phyloP scores from a whole-genome alignment of 1,139 yeast species.

The Saccharomyces hybrid region DNA sequence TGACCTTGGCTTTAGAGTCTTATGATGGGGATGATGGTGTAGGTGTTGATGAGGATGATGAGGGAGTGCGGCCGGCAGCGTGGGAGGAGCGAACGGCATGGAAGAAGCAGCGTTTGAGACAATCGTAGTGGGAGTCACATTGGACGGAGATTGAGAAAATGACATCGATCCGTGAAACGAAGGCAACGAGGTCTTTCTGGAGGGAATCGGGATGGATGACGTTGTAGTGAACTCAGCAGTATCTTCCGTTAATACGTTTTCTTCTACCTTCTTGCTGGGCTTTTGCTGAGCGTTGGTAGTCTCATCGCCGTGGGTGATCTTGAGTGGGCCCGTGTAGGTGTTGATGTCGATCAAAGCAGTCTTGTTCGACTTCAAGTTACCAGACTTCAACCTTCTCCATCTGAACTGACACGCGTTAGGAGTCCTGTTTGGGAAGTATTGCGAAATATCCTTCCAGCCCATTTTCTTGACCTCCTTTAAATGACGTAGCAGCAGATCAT shows the following conservation, averaged over 20 bases:
- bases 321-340: conserved; percentile 14
- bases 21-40: conserved; percentile 6
- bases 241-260: background rate
- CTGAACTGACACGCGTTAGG: conserved; percentile 76
- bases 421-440: conserved; percentile 59
- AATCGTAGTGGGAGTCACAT: background rate
- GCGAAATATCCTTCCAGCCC: conserved; percentile 73
- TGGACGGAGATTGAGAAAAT: background rate
- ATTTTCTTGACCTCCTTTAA: conserved; percentile 62
- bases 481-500: conserved; percentile 59
- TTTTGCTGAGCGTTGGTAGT: background rate
- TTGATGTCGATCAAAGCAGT: conserved; percentile 30
- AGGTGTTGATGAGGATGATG: background rate
- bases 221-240: background rate
- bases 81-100: background rate
- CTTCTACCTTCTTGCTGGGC: background rate
- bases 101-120: background rate
- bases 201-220: background rate
- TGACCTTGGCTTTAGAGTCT: conserved; percentile 23
- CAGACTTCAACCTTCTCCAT: conserved; percentile 65
- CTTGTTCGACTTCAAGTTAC: conserved; percentile 52
- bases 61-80: background rate
- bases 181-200: background rate
- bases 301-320: conserved; percentile 7
- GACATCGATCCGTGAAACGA: background rate